phyloP scores from a whole-genome alignment of 106 monocot species.

The Dendrobium officinale region DNA sequence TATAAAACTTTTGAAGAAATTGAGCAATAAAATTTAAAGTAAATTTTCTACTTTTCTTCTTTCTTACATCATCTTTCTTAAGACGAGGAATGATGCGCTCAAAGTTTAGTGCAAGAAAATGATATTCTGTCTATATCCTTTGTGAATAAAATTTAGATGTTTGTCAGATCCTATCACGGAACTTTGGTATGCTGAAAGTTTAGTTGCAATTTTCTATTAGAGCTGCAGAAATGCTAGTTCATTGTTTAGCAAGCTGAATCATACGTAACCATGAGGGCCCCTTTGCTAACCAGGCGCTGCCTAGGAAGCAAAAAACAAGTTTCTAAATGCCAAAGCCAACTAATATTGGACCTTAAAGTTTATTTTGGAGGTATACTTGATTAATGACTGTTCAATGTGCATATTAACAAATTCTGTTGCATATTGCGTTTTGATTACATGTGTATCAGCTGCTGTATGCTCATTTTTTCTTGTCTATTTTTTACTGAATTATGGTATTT shows the following conservation, averaged over 20 bases:
- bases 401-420: neutral
- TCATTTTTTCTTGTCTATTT: neutral
- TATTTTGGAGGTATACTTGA: neutral
- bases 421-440: neutral
- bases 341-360: neutral
- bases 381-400: neutral
- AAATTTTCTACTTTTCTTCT: no score
- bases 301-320: neutral
- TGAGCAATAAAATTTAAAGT: no score
- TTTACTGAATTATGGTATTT: neutral
- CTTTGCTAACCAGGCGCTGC: neutral
- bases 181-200: neutral
- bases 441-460: neutral
- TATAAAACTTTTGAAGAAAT: no score
- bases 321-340: neutral
- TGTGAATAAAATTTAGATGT: neutral
- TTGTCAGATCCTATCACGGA: neutral
- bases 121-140: neutral
- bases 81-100: neutral
- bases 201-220: no score
- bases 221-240: no score
- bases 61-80: no score
- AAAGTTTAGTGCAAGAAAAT: neutral
- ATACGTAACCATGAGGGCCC: neutral
- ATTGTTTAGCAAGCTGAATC: no score